Conservation (phyloP, 768 basidiomycete genomes). For the Naganishia antarctica region DNA sequence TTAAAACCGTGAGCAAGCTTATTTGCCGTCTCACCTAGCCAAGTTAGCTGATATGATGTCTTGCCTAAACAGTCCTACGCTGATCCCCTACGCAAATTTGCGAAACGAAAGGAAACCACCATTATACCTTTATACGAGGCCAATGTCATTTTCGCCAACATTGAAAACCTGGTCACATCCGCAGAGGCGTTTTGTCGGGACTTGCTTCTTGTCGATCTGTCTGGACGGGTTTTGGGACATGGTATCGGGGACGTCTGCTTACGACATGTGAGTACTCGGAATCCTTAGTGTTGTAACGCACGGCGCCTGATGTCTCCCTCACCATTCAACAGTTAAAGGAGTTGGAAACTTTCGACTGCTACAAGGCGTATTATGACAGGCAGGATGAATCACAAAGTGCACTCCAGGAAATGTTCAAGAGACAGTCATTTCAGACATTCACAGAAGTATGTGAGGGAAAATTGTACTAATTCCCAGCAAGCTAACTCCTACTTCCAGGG, state of each 20-base stretch:
- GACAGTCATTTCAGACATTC: slow-evolving; percentile 70
- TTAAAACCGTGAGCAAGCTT: slow-evolving; percentile 58
- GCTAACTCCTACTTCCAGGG: slow-evolving; percentile 30
- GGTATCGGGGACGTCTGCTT: slow-evolving; percentile 77
- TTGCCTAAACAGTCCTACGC: slow-evolving; percentile 66
- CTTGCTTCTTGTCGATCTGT: slow-evolving; percentile 68
- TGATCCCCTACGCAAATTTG: slow-evolving; percentile 79
- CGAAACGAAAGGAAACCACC: slow-evolving; percentile 73
- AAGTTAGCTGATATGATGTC: background rate
- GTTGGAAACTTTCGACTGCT: slow-evolving; percentile 77
- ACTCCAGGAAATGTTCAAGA: slow-evolving; percentile 74
- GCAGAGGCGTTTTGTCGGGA: slow-evolving; percentile 80
- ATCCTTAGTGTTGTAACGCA: background rate
- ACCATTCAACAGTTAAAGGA: slow-evolving; percentile 60
- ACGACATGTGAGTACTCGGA: slow-evolving; percentile 56
- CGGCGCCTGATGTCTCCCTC: slow-evolving; percentile 4
- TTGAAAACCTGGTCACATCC: slow-evolving; percentile 81
- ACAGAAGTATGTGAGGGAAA: slow-evolving; percentile 64
- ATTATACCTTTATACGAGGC: slow-evolving; percentile 88
- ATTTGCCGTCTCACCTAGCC: background rate
- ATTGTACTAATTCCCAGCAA: background rate
- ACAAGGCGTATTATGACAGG: slow-evolving; percentile 84
- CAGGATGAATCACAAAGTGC: slow-evolving; percentile 86
- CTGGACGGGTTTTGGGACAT: slow-evolving; percentile 59
- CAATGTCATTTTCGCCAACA: slow-evolving; percentile 86